These are phyloP conservation scores for Blastocystis sp. DNA, from an alignment of 352 stramenopile genomes.

Conservation along the genomic window DNA sequence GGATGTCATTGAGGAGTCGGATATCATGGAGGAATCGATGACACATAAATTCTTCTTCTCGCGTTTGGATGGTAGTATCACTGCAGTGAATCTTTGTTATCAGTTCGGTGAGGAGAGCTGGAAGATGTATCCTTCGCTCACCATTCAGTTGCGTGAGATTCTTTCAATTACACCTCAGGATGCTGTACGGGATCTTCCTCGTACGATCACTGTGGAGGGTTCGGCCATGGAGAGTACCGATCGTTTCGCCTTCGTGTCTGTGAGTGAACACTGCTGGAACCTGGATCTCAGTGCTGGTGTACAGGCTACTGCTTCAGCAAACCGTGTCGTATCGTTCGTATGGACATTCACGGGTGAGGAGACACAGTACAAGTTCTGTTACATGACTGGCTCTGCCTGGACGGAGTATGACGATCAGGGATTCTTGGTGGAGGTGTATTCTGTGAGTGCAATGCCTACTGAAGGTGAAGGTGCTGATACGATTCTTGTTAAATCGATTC, in stretches of 20 bases:
- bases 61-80: neutral
- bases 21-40: neutral
- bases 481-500: neutral
- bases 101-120: conserved; percentile 45
- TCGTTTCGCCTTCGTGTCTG: conserved; percentile 41
- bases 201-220: conserved; percentile 40
- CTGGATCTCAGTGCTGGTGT: neutral
- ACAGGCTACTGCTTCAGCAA: neutral
- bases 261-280: neutral
- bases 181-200: neutral
- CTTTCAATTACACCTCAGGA: conserved; percentile 1
- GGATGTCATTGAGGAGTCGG: neutral
- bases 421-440: conserved; percentile 23
- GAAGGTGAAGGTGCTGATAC: neutral
- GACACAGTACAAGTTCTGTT: conserved; percentile 20
- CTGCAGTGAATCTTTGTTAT: conserved; percentile 26
- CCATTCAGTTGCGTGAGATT: conserved; percentile 16
- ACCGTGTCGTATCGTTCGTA: neutral
- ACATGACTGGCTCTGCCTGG: neutral
- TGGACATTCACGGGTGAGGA: conserved; percentile 30
- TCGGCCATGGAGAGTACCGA: neutral
- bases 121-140: conserved; percentile 9
- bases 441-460: neutral
- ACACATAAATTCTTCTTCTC: neutral
- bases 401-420: neutral